Base-by-base conservation (phyloP, 2,329 filamentous ascomycete genomes). In the Hymenoscyphus linearis region DNA sequence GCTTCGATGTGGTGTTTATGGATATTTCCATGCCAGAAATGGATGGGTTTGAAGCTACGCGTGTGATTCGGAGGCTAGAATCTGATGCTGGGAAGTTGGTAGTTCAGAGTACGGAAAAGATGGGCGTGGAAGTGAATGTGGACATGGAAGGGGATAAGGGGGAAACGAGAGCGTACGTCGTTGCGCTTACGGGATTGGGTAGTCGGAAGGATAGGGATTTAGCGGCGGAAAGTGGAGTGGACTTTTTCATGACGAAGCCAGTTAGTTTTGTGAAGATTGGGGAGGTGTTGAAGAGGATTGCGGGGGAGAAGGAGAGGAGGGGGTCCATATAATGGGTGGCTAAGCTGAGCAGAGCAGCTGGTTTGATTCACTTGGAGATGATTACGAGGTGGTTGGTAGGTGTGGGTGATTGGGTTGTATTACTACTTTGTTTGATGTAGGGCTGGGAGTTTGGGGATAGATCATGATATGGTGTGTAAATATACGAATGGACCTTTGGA, bases 11-110 rank as follows among this genome's bases (percentile, higher is more conserved):
- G 26, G 73, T 82, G 5, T 74, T 82, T 34, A 82, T 82, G 78
- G 81, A 84, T 63, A 76, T 83, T 6, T 77, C 77, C 58, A 84
- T 84, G 82, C 82, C 82, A 0, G 74, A 82, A 14, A 80, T 83
- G 73, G 76, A 84, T 61, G 79, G 79, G 0, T 67, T 81, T 4
- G 75, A 77, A 50, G 73, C 78, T 0, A 82, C 79, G 13, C 74
- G 75, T 3, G 72, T 72, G 40, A 82, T 83, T 16, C 76, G 81
- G 3, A 72, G 75, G 2, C 73, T 78, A 22, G 81, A 83, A 65
- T 70, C 70, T 1, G 82, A 31, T 2, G 31, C 31, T 83, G 50
- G n/a, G 34, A 27, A 26, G 25, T 22, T 5, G 52, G 27, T 22
- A 26, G 35, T 44, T 54, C n/a, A n/a, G n/a, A n/a, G n/a, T n/a